phyloP scores from a whole-genome alignment of 2,329 filamentous ascomycete genomes.

The Colletotrichum echinochloae region DNA sequence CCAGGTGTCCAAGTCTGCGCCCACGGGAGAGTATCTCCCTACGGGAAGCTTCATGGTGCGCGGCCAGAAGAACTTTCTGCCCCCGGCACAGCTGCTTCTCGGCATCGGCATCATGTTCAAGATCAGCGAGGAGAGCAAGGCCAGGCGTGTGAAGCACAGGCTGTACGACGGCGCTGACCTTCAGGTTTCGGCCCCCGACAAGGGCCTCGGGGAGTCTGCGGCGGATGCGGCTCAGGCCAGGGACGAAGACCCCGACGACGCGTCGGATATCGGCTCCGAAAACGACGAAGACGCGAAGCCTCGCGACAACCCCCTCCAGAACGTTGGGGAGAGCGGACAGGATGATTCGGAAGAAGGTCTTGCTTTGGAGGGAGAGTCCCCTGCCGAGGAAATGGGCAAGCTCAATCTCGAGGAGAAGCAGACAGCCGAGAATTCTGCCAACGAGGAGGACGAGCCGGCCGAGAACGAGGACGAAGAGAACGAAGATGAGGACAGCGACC shows the following conservation, averaged over 20 bases:
- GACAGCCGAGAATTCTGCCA: constrained; percentile 30
- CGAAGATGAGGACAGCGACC: constrained; percentile 42
- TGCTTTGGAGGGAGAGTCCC: constrained; percentile 41
- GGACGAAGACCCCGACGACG: constrained; percentile 48
- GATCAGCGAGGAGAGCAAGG: constrained; percentile 88
- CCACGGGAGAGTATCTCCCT: constrained; percentile 82
- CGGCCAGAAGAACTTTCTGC: constrained; percentile 91
- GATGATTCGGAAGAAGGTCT: constrained; percentile 47
- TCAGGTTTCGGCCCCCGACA: constrained; percentile 44
- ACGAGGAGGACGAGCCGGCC: constrained; percentile 42
- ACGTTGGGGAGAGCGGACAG: constrained; percentile 43
- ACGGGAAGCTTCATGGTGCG: constrained; percentile 83
- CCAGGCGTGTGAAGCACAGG: constrained; percentile 81
- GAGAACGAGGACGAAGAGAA: constrained; percentile 43
- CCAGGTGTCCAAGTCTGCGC: constrained; percentile 88
- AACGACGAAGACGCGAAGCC: constrained; percentile 46
- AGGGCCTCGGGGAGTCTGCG: constrained; percentile 22
- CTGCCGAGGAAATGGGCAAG: constrained; percentile 32
- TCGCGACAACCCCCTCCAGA: constrained; percentile 55
- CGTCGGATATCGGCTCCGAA: constrained; percentile 51
- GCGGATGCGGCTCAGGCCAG: constrained; percentile 44
- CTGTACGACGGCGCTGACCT: constrained; percentile 42
- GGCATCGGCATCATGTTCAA: constrained; percentile 90
- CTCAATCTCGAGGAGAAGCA: constrained; percentile 38
- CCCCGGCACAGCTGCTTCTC: constrained; percentile 86